phyloP scores from a whole-genome alignment of 1,284 basidiomycete species.

The Papiliotrema laurentii region DNA sequence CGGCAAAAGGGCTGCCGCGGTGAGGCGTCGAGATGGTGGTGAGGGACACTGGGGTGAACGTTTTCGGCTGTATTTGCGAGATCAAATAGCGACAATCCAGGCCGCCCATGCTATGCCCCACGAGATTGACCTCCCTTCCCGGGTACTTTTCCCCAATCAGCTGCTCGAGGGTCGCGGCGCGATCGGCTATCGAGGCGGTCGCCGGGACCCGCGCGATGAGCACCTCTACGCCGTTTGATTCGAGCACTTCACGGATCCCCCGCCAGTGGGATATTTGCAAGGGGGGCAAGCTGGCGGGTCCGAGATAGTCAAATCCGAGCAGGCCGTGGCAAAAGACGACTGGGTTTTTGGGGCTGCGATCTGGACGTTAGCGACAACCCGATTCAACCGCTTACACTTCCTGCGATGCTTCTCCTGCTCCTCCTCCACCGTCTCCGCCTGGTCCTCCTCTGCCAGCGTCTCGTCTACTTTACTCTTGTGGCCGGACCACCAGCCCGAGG shows the following conservation, averaged over 20 bases:
- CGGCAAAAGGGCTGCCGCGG: conserved; percentile 86
- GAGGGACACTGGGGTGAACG: conserved; percentile 65
- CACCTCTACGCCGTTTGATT: conserved; percentile 82
- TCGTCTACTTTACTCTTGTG: conserved; percentile 57
- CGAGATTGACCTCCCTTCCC: conserved; percentile 77
- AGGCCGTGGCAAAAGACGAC: conserved; percentile 92
- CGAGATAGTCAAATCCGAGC: conserved; percentile 67
- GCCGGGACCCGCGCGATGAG: conserved; percentile 89
- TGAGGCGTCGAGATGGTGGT: conserved; percentile 93
- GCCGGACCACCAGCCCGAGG: conserved; percentile 36
- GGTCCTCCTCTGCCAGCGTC: conserved; percentile 59
- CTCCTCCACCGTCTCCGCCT: conserved; percentile 54
- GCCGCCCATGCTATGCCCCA: conserved; percentile 95
- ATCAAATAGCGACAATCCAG: conserved; percentile 83
- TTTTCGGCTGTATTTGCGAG: conserved; percentile 47
- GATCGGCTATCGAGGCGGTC: conserved; percentile 75
- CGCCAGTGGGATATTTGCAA: conserved; percentile 90
- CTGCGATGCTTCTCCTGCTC: conserved; percentile 58
- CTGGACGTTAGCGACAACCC: conserved; percentile 11
- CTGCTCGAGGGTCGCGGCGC: conserved; percentile 79
- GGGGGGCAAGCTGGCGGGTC: conserved; percentile 47
- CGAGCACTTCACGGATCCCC: conserved; percentile 84
- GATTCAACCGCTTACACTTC: conserved; percentile 58
- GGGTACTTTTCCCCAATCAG: conserved; percentile 73
- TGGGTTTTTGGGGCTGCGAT: conserved; percentile 71